Conservation (phyloP, 2,329 filamentous ascomycete species). For the Myriosclerotinia scirpicola region DNA sequence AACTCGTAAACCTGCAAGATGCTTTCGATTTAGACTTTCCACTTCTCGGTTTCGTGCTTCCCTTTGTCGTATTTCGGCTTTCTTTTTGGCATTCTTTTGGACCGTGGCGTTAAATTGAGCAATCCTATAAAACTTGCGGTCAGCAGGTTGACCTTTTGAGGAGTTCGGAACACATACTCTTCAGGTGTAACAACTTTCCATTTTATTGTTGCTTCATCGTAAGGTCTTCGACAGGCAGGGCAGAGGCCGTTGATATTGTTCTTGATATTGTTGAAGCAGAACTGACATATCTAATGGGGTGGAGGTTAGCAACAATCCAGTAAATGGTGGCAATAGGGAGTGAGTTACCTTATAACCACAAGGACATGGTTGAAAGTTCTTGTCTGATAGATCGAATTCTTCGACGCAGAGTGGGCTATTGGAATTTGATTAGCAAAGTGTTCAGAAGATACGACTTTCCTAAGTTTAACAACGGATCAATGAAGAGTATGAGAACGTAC, state of each 20-base stretch:
- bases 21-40: slow-evolving; percentile 92
- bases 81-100: slow-evolving; percentile 90
- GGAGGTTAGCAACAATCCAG: slow-evolving; percentile 22
- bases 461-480: background rate
- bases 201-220: slow-evolving; percentile 95
- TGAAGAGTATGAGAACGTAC: slow-evolving; percentile 47
- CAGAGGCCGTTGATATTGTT: slow-evolving; percentile 97
- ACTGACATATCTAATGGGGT: slow-evolving; percentile 82
- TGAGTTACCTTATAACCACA: slow-evolving; percentile 89
- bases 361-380: slow-evolving; percentile 94
- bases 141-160: slow-evolving; percentile 20
- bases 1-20: slow-evolving; percentile 89
- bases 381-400: slow-evolving; percentile 96
- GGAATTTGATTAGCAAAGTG: slow-evolving; percentile 34
- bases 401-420: slow-evolving; percentile 93
- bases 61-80: slow-evolving; percentile 82
- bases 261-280: slow-evolving; percentile 99
- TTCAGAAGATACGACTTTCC: slow-evolving; percentile 2
- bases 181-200: slow-evolving; percentile 94
- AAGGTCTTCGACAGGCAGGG: slow-evolving; percentile 92
- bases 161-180: slow-evolving; percentile 64
- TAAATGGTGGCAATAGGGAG: background rate
- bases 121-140: slow-evolving; percentile 51
- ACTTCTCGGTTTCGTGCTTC: slow-evolving; percentile 96
- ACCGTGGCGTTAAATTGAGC: slow-evolving; percentile 75